Evolutionary conservation across 495 filamentous ascomycete genomes (phyloP).

Genomic region (Penicillium riverlandense): DNA sequence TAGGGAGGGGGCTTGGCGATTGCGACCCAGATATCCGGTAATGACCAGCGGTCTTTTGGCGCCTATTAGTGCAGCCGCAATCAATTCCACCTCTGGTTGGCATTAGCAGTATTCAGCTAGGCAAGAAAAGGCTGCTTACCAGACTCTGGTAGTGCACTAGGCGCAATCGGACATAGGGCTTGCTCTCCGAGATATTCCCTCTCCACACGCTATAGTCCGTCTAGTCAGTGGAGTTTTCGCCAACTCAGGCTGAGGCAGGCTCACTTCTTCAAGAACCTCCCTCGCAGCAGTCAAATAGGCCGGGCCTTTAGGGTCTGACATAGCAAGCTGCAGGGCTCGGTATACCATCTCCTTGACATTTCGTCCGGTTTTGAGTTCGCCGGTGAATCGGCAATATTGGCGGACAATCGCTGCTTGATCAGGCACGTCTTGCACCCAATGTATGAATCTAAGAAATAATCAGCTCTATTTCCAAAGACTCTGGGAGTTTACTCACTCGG

Average conservation of each 20-base stretch:
- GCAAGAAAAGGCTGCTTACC: conserved; percentile 19
- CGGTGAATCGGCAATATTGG: conserved; percentile 85
- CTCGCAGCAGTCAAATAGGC: conserved; percentile 75
- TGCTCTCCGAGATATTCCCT: conserved; percentile 44
- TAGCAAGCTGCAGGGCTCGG: conserved; percentile 75
- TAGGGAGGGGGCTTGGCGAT: conserved; percentile 52
- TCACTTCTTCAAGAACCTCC: conserved; percentile 83
- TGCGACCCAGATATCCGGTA: conserved; percentile 71
- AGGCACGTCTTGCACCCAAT: conserved; percentile 91
- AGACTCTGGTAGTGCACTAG: conserved; percentile 57
- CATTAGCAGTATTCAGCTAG: neutral
- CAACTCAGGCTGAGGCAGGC: conserved; percentile 35
- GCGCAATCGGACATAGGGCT: conserved; percentile 64
- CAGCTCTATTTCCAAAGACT: neutral
- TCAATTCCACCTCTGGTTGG: conserved; percentile 41
- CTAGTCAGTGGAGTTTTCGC: no score
- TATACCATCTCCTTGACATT: conserved; percentile 93
- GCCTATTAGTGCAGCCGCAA: conserved; percentile 56
- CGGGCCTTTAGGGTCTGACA: conserved; percentile 68
- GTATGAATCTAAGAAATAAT: conserved; percentile 42
- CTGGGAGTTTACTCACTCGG: conserved; percentile 50
- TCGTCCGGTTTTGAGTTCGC: conserved; percentile 75
- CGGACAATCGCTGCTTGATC: conserved; percentile 80
- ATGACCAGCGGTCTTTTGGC: conserved; percentile 71
- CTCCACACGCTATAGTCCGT: conserved; percentile 33